Evolutionary conservation across 2,329 filamentous ascomycete species (phyloP), one percentile per base, ranked within the genome.

Genomic region (Incumbomyces delicatus): DNA sequence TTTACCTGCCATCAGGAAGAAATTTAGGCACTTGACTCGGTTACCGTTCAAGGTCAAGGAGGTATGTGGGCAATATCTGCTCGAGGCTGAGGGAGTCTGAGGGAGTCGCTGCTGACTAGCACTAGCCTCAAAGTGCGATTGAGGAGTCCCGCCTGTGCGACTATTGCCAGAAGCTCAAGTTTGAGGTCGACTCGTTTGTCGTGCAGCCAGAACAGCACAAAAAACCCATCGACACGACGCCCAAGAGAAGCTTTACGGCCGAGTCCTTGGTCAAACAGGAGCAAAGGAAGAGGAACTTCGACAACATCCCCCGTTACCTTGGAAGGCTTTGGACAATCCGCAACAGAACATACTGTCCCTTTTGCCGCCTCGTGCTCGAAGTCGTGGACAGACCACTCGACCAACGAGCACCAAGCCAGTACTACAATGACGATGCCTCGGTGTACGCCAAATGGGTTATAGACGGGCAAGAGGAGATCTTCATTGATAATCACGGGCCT

Each of bases 371-470:
- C 13, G 51, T 57, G n/a, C 50, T 56, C 2, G 46, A 52, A 14
- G 55, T 56, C 10, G 53, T 52, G 27, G 55, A 57, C 39, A 52
- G 55, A 16, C 55, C 55, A 14, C 47, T 50, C 31, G 55, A 57
- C 36, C 55, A 57, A 41, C 49, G 55, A 34, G 52, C 47, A 2
- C 55, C 55, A 5, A 55, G 50, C 44, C 44, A 35, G 8, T 36
- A 46, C 2, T 40, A 48, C 20, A 44, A 47, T 20, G 55, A 56
- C 14, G 55, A 57, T 44, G 52, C 53, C 32, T 47, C 47, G 34
- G 30, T 50, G 8, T 57, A 52, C 41, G 53, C 52, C n/a, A 49
- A 51, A 45, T 57, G 55, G 55, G 53, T 57, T n/a, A 48, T 56
- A 14, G 55, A 57, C 42, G 55, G 55, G 27, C 55, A 56, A 37